Evolutionary conservation across 2,329 filamentous ascomycete species (phyloP).

Genomic region (Botrytis fabae): DNA sequence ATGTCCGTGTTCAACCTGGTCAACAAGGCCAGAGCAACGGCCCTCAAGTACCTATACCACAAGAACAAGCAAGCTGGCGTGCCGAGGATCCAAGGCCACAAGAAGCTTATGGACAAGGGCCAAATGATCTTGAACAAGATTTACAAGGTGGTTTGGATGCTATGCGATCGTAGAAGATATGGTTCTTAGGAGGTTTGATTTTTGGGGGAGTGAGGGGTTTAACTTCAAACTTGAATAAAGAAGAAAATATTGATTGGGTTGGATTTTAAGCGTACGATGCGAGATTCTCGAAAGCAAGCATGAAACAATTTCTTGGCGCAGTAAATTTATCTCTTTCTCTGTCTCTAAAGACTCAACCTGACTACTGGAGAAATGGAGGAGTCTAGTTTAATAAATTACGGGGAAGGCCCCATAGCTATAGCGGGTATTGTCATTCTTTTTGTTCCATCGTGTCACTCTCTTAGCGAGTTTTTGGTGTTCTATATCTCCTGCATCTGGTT

Average conservation of each 20-base stretch:
- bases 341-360: not conserved
- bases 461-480: not conserved
- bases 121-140: slow-evolving; percentile 41
- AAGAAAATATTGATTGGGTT: slow-evolving; percentile 2
- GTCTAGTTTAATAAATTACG: slow-evolving; percentile 14
- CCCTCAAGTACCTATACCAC: slow-evolving; percentile 40
- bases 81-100: slow-evolving; percentile 42
- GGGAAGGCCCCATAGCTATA: slow-evolving; percentile 1
- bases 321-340: not conserved
- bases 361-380: slow-evolving; percentile 7
- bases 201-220: not conserved
- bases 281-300: slow-evolving; percentile 3
- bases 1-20: slow-evolving; percentile 41
- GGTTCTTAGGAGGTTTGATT: not conserved
- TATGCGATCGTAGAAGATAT: slow-evolving; percentile 33
- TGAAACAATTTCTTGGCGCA: slow-evolving; percentile 8
- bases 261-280: not conserved
- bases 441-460: not conserved
- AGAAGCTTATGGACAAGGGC: slow-evolving; percentile 39
- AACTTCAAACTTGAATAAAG: not conserved
- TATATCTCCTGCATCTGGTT: not conserved
- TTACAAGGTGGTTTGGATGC: slow-evolving; percentile 42
- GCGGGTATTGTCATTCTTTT: not conserved
- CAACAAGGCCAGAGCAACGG: slow-evolving; percentile 36
- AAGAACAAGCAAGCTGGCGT: slow-evolving; percentile 38